Evolutionary conservation across 1,139 yeast genomes (phyloP).

Genomic region (Pichia sp.): DNA sequence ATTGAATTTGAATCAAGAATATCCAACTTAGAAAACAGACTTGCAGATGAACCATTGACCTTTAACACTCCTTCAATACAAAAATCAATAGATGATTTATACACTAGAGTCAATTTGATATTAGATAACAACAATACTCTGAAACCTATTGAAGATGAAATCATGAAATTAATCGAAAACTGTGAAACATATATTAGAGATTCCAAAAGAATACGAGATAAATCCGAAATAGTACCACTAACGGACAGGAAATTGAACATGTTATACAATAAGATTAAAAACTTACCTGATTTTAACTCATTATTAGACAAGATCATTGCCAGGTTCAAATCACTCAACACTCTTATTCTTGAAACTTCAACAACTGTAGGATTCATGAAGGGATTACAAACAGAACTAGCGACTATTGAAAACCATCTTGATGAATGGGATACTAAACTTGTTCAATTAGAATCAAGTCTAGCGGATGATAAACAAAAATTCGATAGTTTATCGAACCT

Average conservation of each 20-base stretch:
- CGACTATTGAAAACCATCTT: constrained; percentile 18
- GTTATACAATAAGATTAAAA: constrained; percentile 21
- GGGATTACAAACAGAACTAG: constrained; percentile 19
- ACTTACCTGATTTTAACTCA: constrained; percentile 21
- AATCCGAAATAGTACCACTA: constrained; percentile 12
- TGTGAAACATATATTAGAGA: constrained; percentile 16
- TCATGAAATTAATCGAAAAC: constrained; percentile 16
- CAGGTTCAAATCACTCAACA: constrained; percentile 23
- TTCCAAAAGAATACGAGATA: constrained; percentile 16
- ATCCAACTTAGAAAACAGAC: constrained; percentile 18
- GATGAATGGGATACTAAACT: constrained; percentile 24
- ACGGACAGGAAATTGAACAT: constrained; percentile 23
- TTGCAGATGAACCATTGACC: constrained; percentile 15
- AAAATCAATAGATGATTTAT: constrained; percentile 26
- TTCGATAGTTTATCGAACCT: constrained; percentile 7
- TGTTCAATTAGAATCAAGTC: constrained; percentile 18
- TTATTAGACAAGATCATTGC: constrained; percentile 18
- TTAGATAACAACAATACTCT: constrained; percentile 18
- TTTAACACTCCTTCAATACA: constrained; percentile 20
- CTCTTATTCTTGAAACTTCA: constrained; percentile 15
- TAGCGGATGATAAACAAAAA: constrained; percentile 9
- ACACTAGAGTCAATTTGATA: constrained; percentile 22
- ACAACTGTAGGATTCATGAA: constrained; percentile 15
- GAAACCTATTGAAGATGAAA: constrained; percentile 17
- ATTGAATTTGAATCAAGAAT: constrained; percentile 19